Evolutionary conservation across 495 filamentous ascomycete species (phyloP), one percentile per base, ranked within the genome.

Genomic region (Acidiella bohemica): DNA sequence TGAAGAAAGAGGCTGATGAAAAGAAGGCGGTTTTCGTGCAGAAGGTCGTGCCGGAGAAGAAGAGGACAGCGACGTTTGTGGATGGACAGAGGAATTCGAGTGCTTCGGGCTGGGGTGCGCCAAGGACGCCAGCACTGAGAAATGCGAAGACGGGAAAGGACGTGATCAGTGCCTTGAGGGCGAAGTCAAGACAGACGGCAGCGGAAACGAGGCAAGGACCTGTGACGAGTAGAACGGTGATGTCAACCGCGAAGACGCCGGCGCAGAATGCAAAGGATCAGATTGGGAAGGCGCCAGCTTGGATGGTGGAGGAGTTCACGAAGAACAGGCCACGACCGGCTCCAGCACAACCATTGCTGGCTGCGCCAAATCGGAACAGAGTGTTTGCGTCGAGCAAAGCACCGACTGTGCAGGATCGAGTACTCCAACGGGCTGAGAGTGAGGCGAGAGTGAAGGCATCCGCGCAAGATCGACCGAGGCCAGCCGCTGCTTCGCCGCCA

Each of bases 1-100:
- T 54, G 36, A 37, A 48, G 18, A 32, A 52, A 18, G 35, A 50
- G 22, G 30, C 40, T 29, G 40, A 44, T 8, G 39, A 27, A 13
- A 49, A 50, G 13, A 42, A 40, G 22, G 33, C 25, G 12, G 30
- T 19, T 3, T 35, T 41, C 19, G 36, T 41, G 23, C 21, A 27
- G 12, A 39, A 27, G 27, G 36, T 50, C 9, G 25, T 50, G 4
- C 32, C 39, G 13, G 9, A 8, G 10, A 19, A 19, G 30, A 21
- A 4, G 21, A 36, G 25, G 24, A 11, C 13, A 18, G 13, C 19
- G 4, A 19, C 41, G 2, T 43, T 43, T 36, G 32, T 43, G 13
- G 41, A 43, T 36, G 41, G 41, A 2, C 16, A 27, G 20, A 4
- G 31, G 20, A 43, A 36, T 29, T 13, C 30, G n/a, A 24, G 23